A percentile compares a stretch with the other conserved stretches of the same genome.
These are phyloP conservation scores for Cichorium intybus DNA, from an alignment of 140 eudicot species.

Conservation along the genomic window DNA sequence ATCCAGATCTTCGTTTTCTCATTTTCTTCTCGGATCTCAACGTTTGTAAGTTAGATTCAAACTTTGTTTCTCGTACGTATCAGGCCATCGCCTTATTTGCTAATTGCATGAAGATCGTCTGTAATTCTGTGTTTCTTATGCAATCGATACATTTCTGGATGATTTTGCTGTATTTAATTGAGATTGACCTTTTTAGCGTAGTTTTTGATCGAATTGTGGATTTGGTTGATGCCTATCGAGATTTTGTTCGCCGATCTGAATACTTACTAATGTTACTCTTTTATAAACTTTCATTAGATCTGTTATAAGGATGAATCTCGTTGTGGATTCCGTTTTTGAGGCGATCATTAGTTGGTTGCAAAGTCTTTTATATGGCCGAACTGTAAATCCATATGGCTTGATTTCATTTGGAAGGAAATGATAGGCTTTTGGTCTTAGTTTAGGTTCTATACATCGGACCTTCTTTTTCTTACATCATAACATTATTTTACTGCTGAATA, in stretches of 20 bases:
- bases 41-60: constrained; percentile 10
- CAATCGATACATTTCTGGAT: constrained; percentile 8
- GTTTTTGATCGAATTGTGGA: background rate
- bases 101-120: background rate
- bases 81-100: constrained; percentile 10
- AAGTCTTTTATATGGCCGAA: background rate
- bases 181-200: background rate
- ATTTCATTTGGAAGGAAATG: constrained; percentile 5
- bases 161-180: background rate
- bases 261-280: background rate
- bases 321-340: constrained; percentile 16
- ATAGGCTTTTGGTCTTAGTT: background rate
- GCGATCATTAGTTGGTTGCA: background rate
- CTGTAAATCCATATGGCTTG: background rate
- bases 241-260: constrained; percentile 26
- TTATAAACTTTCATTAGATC: constrained; percentile 8
- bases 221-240: constrained; percentile 3
- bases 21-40: constrained; percentile 23
- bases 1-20: constrained; percentile 15
- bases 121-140: constrained; percentile 7
- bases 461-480: constrained; percentile 3
- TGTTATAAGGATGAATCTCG: background rate
- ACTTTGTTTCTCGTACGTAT: constrained; percentile 8
- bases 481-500: constrained; percentile 12
- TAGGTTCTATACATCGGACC: constrained; percentile 1